phyloP scores from a whole-genome alignment of 2,329 filamentous ascomycete genomes.

The Lachnellula occidentalis region DNA sequence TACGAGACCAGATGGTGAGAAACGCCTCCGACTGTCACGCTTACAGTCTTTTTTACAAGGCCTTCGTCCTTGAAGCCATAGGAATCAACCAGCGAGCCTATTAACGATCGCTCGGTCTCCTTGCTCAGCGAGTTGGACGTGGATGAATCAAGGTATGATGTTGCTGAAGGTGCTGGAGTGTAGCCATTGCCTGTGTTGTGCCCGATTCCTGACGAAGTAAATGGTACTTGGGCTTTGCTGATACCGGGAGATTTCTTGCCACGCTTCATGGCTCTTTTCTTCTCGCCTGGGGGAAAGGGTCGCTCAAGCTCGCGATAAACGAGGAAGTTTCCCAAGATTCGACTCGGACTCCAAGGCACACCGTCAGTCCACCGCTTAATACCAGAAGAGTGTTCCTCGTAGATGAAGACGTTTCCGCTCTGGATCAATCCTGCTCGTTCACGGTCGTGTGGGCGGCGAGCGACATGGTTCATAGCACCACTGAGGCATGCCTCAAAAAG shows the following conservation, averaged over 20 bases:
- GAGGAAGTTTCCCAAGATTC: constrained; percentile 93
- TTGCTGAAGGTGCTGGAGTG: constrained; percentile 6
- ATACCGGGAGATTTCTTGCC: constrained; percentile 39
- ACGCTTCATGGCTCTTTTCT: constrained; percentile 76
- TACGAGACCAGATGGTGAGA: constrained; percentile 86
- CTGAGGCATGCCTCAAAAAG: constrained; percentile 74
- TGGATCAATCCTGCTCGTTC: constrained; percentile 72
- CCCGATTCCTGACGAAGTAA: constrained; percentile 5
- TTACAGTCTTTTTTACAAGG: constrained; percentile 90
- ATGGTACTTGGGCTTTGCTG: constrained; percentile 23
- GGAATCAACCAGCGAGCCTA: constrained; percentile 83
- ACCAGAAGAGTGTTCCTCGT: constrained; percentile 83
- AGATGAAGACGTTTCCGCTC: constrained; percentile 85
- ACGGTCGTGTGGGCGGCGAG: constrained; percentile 78
- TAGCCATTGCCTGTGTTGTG: constrained; percentile 8
- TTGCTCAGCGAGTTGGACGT: constrained; percentile 24
- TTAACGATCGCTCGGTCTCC: constrained; percentile 39
- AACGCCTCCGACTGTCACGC: constrained; percentile 66
- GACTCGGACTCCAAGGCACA: constrained; percentile 84
- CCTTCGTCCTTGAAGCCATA: constrained; percentile 82
- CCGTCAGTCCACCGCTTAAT: constrained; percentile 96
- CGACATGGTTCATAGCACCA: constrained; percentile 67
- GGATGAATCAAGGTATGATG: constrained; percentile 16
- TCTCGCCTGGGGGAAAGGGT: constrained; percentile 78
- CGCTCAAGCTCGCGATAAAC: constrained; percentile 98